Percentiles rank a stretch among this genome's conserved stretches.
phyloP scores from a whole-genome alignment of 202 grass and related monocot genomes.

The Carex sylvatica region DNA sequence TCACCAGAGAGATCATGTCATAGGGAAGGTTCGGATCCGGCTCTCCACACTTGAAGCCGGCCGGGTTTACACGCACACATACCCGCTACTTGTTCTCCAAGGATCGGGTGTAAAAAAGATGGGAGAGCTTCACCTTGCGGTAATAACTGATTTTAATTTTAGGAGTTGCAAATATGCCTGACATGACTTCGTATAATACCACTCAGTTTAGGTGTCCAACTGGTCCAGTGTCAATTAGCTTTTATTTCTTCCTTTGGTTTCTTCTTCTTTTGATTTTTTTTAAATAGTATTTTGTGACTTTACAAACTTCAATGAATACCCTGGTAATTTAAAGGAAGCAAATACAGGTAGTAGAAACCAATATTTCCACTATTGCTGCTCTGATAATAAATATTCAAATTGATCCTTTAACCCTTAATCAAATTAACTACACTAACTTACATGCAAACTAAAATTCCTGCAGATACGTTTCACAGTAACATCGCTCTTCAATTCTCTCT shows the following conservation, averaged over 20 bases:
- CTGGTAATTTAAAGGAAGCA: not conserved
- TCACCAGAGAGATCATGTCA: conserved; percentile 40
- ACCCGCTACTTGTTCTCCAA: conserved; percentile 79
- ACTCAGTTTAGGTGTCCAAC: not conserved
- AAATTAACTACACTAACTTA: conserved; percentile 6
- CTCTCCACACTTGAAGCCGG: conserved; percentile 78
- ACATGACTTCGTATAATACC: not conserved
- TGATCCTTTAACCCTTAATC: not conserved
- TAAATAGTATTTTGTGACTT: not conserved
- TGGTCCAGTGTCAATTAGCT: not conserved
- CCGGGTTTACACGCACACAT: conserved; percentile 76
- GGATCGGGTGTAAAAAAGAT: conserved; percentile 84
- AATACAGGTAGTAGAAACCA: not conserved
- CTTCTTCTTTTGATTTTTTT: not conserved
- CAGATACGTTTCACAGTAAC: conserved; percentile 68
- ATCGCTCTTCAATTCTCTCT: conserved; percentile 61
- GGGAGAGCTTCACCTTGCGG: conserved; percentile 89
- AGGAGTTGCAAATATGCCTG: not conserved
- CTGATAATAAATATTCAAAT: not conserved
- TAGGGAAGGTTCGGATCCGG: conserved; percentile 81
- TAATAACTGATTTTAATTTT: conserved; percentile 6
- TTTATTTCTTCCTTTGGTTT: not conserved
- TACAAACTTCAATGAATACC: not conserved
- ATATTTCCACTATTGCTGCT: not conserved
- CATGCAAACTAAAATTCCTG: conserved; percentile 11